Conservation (phyloP, 176 grass and related monocot genomes). For the Carex littledalei region DNA sequence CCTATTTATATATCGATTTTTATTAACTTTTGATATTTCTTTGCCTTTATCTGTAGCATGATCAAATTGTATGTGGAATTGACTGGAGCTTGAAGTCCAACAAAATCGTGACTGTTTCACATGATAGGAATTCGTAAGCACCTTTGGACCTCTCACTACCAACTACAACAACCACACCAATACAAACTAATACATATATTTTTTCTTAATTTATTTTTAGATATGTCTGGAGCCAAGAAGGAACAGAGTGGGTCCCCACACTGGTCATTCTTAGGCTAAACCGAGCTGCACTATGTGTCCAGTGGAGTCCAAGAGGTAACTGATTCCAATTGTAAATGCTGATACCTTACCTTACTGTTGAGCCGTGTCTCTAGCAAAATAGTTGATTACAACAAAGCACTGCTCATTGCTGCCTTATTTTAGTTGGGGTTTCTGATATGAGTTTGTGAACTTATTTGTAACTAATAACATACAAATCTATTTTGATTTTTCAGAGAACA, state of each 20-base stretch:
- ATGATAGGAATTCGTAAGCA: constrained; percentile 97
- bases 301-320: constrained; percentile 91
- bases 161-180: neutral
- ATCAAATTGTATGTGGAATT: constrained; percentile 95
- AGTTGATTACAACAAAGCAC: neutral
- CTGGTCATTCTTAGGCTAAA: constrained; percentile 98
- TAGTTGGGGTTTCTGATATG: neutral
- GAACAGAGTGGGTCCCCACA: constrained; percentile 87
- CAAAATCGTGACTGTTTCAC: constrained; percentile 96
- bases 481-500: constrained; percentile 70
- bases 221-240: constrained; percentile 98
- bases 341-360: neutral
- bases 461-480: neutral
- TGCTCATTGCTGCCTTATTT: neutral
- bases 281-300: constrained; percentile 91
- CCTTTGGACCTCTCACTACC: neutral
- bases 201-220: constrained; percentile 23
- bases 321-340: neutral
- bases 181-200: neutral
- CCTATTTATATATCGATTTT: too few relatives aligned
- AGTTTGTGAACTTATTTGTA: neutral
- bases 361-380: neutral
- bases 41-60: constrained; percentile 51
- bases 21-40: constrained; percentile 15
- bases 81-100: constrained; percentile 85